phyloP scores from a whole-genome alignment of 1,284 basidiomycete genomes.

The Fomitopsis schrenkii region DNA sequence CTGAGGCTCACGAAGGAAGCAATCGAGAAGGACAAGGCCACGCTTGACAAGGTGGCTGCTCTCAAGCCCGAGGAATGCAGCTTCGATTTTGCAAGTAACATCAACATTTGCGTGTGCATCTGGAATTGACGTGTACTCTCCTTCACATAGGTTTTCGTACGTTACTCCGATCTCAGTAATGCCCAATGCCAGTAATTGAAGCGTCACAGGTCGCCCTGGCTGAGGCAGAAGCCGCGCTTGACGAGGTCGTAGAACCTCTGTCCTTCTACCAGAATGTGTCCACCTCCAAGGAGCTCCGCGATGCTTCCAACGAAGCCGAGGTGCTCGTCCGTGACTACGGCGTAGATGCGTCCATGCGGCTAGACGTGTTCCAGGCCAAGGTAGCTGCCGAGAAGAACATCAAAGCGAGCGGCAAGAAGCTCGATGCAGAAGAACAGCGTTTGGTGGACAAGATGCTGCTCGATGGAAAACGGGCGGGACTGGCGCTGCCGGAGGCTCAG shows the following conservation, averaged over 20 bases:
- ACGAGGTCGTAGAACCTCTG: constrained; percentile 52
- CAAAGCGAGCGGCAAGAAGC: constrained; percentile 46
- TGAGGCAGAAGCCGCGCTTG: constrained; percentile 50
- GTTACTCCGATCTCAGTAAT: background rate
- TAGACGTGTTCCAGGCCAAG: constrained; percentile 74
- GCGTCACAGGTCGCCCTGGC: constrained; percentile 25
- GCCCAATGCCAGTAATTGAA: background rate
- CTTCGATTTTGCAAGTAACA: constrained; percentile 49
- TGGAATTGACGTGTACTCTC: background rate
- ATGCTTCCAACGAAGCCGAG: constrained; percentile 72
- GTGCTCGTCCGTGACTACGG: constrained; percentile 61
- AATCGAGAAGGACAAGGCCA: constrained; percentile 51
- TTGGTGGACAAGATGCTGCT: constrained; percentile 75
- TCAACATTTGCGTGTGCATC: background rate
- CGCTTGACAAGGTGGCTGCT: constrained; percentile 61
- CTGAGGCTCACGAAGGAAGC: constrained; percentile 51
- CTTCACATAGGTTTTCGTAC: constrained; percentile 16
- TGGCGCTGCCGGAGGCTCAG: constrained; percentile 65
- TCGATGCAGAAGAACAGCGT: constrained; percentile 64
- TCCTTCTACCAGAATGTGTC: constrained; percentile 81
- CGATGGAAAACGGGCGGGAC: constrained; percentile 72
- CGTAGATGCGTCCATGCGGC: constrained; percentile 71
- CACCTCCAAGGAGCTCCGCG: constrained; percentile 62
- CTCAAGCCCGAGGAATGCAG: constrained; percentile 52
- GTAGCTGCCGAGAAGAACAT: constrained; percentile 66